These are phyloP conservation scores for Neurospora sp. DNA, from an alignment of 495 filamentous ascomycete genomes.

Conservation along the genomic window DNA sequence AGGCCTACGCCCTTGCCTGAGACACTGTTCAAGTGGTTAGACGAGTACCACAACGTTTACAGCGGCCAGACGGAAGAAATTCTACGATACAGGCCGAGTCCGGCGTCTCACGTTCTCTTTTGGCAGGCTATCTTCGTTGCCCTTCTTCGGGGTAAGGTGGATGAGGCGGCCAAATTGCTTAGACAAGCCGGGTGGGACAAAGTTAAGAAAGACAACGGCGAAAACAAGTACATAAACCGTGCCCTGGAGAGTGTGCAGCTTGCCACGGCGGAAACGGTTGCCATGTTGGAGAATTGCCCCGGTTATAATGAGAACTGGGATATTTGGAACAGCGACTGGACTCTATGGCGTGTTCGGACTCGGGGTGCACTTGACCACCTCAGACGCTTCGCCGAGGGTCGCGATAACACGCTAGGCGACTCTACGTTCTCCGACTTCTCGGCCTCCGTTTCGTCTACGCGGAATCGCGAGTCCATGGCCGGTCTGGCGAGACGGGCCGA, in stretches of 20 bases:
- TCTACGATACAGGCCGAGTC: constrained; percentile 51
- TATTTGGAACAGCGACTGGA: constrained; percentile 65
- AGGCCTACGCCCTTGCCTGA: constrained; percentile 49
- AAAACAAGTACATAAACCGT: constrained; percentile 55
- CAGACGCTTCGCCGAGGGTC: constrained; percentile 64
- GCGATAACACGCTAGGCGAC: constrained; percentile 32
- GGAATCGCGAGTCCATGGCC: constrained; percentile 28
- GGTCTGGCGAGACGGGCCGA: constrained; percentile 64
- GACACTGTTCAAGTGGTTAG: constrained; percentile 69
- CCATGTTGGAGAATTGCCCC: constrained; percentile 62
- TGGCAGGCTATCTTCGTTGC: constrained; percentile 67
- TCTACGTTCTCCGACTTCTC: constrained; percentile 29
- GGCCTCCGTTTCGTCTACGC: constrained; percentile 4
- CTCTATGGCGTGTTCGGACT: constrained; percentile 60
- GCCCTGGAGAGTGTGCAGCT: constrained; percentile 64
- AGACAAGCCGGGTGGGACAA: constrained; percentile 64
- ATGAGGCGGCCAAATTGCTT: constrained; percentile 51
- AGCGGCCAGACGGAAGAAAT: constrained; percentile 49
- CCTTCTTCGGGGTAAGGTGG: constrained; percentile 61
- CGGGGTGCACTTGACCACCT: constrained; percentile 55
- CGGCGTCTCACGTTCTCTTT: constrained; percentile 60
- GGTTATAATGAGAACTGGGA: constrained; percentile 62
- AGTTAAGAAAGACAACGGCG: constrained; percentile 41
- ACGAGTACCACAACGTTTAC: constrained; percentile 55
- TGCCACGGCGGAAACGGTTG: constrained; percentile 53